Evolutionary conservation across 106 monocot species (phyloP).

Genomic region (Dendrobium nobile): DNA sequence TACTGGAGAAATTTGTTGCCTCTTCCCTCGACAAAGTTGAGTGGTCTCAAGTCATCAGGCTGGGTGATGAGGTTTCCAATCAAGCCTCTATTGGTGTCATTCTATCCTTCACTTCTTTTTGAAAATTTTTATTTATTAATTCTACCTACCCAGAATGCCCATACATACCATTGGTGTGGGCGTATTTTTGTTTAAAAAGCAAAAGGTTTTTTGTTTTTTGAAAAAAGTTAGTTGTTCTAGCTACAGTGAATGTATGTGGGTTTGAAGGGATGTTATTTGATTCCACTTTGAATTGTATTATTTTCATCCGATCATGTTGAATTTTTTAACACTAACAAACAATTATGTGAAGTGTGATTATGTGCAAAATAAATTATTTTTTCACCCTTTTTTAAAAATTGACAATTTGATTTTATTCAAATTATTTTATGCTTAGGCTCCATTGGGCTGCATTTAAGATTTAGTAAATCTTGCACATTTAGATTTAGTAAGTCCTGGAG

Average conservation of each 20-base stretch:
- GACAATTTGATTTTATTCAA: not conserved
- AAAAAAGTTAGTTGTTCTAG: not conserved
- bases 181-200: not conserved
- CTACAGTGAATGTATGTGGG: not conserved
- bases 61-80: conserved; percentile 50
- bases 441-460: too few species aligned
- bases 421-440: too few species aligned
- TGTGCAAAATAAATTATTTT: not conserved
- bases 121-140: not conserved
- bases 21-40: conserved; percentile 41
- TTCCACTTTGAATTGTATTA: not conserved
- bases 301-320: not conserved
- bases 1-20: conserved; percentile 29
- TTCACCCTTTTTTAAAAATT: not conserved
- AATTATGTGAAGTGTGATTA: not conserved
- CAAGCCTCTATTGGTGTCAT: conserved; percentile 45
- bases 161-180: too few species aligned
- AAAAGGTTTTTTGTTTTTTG: not conserved
- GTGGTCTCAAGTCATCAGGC: conserved; percentile 49
- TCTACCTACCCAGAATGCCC: too few species aligned
- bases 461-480: too few species aligned
- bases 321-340: not conserved
- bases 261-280: not conserved
- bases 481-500: too few species aligned
- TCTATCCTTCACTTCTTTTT: not conserved